A percentile compares a stretch with the other conserved stretches of the same genome.
These are phyloP conservation scores for Calonectria leucothoes DNA, from an alignment of 2,329 filamentous ascomycete species.

Conservation along the genomic window DNA sequence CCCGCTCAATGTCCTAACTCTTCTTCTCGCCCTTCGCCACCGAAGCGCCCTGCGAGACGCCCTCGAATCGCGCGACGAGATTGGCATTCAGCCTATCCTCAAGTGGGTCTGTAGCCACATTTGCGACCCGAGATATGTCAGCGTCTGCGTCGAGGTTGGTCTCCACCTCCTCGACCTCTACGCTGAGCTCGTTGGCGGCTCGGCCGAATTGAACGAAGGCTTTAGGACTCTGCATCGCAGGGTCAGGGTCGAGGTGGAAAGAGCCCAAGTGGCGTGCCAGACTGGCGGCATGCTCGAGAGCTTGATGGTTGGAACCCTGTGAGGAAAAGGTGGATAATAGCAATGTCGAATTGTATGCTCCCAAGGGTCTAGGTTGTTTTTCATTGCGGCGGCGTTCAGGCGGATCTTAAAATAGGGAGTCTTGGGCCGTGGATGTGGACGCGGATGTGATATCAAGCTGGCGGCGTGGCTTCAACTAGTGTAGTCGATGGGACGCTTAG, in stretches of 20 bases:
- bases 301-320: conserved; percentile 56
- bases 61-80: conserved; percentile 83
- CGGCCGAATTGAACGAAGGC: conserved; percentile 76
- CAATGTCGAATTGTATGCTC: conserved; percentile 34
- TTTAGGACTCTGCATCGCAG: conserved; percentile 76
- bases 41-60: conserved; percentile 86
- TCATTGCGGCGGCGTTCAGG: conserved; percentile 44
- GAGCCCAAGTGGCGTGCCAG: conserved; percentile 83
- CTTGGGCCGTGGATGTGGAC: conserved; percentile 35
- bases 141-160: conserved; percentile 84
- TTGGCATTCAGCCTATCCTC: conserved; percentile 83
- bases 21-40: conserved; percentile 87
- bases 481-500: neutral
- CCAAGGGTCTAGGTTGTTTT: conserved; percentile 39
- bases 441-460: conserved; percentile 33
- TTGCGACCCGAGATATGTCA: conserved; percentile 83
- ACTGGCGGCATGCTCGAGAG: conserved; percentile 90
- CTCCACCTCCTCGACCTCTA: conserved; percentile 90
- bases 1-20: conserved; percentile 75
- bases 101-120: conserved; percentile 87
- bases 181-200: conserved; percentile 80
- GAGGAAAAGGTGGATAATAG: conserved; percentile 27
- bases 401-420: conserved; percentile 39
- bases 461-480: neutral
- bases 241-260: conserved; percentile 83